Base-by-base conservation (phyloP, 2,329 filamentous ascomycete genomes). In the Fusarium staphyleae region DNA sequence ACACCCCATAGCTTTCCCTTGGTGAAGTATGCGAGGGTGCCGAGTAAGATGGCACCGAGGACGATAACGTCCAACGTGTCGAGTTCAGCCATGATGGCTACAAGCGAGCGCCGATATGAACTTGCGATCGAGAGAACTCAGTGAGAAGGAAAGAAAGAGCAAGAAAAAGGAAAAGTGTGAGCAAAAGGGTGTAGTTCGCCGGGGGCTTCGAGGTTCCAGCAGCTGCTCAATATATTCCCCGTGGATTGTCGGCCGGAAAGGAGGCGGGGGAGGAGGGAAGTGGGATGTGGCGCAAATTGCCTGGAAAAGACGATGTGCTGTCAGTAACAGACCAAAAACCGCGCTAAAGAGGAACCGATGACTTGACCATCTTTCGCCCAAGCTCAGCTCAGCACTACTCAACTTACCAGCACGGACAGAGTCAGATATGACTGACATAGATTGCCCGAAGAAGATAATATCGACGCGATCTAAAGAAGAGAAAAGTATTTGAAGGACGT, bases 1-100 rank as follows among this genome's bases (percentile, higher is more conserved):
- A 96, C 83, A 22, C 85, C 93, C 93, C 93, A 99, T 75, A 95
- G 87, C 62, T 88, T 95, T 69, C 95, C 95, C 74, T 99, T 99
- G 65, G 95, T 98, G 78, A 99, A 96, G 78, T 98, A 99, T 71
- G 93, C 95, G 56, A 93, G 73, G 40, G 92, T 97, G 64, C 91
- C 95, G 52, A 96, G 74, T 49, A 98, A 83, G 67, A 99, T 88
- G 52, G 85, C 85, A 58, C 86, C 85, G 64, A 99, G 89, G 81
- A 99, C 95, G 69, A 96, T 76, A 68, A 98, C 83, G 83, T 99
- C 95, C 79, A 99, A 81, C 19, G 92, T 96, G 74, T 99, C 95
- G 72, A 99, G 87, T 82, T 96, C 90, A 66, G 93, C 91, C 95
- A 99, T 98, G 69, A 65, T 82, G 74, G 71, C 52, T 52, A 48